Conservation (phyloP, 106 monocot species). For the Alisma plantagoaquatica region DNA sequence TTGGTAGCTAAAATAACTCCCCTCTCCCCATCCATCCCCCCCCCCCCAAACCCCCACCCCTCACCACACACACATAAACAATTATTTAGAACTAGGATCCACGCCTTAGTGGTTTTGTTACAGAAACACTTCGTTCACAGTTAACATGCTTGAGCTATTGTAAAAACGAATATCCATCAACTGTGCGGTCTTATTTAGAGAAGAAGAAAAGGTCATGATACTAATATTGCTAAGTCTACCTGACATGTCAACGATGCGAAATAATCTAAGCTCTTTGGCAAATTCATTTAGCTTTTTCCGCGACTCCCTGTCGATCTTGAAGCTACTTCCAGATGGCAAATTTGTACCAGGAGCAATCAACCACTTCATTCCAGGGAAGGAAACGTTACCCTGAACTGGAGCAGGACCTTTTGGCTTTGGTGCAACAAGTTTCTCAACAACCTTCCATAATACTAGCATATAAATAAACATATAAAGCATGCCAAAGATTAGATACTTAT, state of each 20-base stretch:
- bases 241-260: conserved; percentile 84
- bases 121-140: too few relatives aligned
- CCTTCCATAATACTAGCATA: conserved; percentile 86
- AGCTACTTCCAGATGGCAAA: conserved; percentile 29
- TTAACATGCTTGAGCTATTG: too few relatives aligned
- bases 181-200: too few relatives aligned
- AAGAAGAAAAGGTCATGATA: not conserved
- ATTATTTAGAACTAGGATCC: too few relatives aligned
- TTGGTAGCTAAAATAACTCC: too few relatives aligned
- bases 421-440: conserved; percentile 66
- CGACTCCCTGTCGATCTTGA: conserved; percentile 67
- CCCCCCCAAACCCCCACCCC: too few relatives aligned
- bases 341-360: conserved; percentile 86
- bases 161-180: too few relatives aligned
- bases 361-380: conserved; percentile 63
- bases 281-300: conserved; percentile 85
- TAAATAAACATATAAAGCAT: conserved; percentile 36
- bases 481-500: conserved; percentile 3
- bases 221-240: conserved; percentile 25
- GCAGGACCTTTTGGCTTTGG: conserved; percentile 32
- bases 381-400: conserved; percentile 21
- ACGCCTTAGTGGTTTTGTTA: too few relatives aligned
- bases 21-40: too few relatives aligned
- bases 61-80: too few relatives aligned
- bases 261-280: conserved; percentile 72